Base-by-base conservation (phyloP, 352 stramenopile genomes). In the Thraustochytrium striatum region DNA sequence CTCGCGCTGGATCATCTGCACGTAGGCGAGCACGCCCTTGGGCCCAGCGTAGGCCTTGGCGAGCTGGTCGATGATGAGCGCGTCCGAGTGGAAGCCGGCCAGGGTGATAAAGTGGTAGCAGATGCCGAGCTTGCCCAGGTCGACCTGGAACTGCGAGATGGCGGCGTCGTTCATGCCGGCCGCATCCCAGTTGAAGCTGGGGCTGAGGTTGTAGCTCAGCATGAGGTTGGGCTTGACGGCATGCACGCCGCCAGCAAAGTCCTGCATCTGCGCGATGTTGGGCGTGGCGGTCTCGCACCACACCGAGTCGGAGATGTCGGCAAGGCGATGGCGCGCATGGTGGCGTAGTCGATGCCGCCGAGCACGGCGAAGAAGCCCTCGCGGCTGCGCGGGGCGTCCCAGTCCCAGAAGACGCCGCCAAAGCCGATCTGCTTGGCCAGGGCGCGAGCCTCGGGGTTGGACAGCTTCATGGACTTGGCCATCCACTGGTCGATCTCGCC, bases 91-190 rank as follows among this genome's bases (percentile, higher is more conserved):
- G 88, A 98, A 98, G 72, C 96, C 96, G 68, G 95, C 95, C 53
- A 99, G 89, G 59, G 96, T 99, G 78, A 98, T 98, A 85, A 99
- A 99, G 87, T 98, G 95, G 93, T 94, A 99, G 62, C 91, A 94
- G 86, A 97, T 98, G 73, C 96, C 96, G 69, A 98, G 87, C 47
- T 89, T 88, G 36, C 91, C 96, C 47, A 99, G 87, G 72, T 98
- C 94, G 55, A 94, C 90, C 78, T 98, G 96, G 86, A 98, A 98
- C 28, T 85, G 89, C 55, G 89, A 87, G 73, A 98, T 95, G 83
- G 98, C 86, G 36, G 82, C 84, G 81, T 98, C 94, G 38, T 88
- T 92, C 92, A 98, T 97, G 28, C 94, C 94, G 25, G 93, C 94
- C 36, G 92, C 92, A 83, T 98, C 94, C 96, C 96, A 99, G 88